Evolutionary conservation across 805 yeast genomes (phyloP).

Genomic region (Danielozyma ontarioensis): DNA sequence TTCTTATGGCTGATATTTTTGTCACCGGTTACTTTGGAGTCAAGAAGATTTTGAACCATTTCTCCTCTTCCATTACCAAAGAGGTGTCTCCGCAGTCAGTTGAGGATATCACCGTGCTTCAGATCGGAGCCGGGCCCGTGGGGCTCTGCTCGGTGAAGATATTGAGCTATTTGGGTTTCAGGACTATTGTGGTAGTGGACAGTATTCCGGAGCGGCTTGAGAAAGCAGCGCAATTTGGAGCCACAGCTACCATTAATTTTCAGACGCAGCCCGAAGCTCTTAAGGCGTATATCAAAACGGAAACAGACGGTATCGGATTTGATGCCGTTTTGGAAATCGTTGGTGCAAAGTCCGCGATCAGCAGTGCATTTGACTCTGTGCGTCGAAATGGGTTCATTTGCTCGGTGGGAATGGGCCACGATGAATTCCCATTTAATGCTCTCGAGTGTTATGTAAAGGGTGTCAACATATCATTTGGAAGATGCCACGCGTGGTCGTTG

Average conservation of each 20-base stretch:
- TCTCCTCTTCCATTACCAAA: conserved; percentile 1
- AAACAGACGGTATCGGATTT: conserved; percentile 47
- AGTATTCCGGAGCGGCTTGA: conserved; percentile 42
- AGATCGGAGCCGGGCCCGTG: conserved; percentile 59
- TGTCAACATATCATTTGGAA: conserved; percentile 53
- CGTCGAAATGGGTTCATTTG: conserved; percentile 55
- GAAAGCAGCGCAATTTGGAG: conserved; percentile 45
- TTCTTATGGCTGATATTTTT: conserved; percentile 60
- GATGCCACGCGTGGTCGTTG: conserved; percentile 58
- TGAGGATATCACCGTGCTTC: conserved; percentile 37
- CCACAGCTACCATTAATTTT: conserved; percentile 42
- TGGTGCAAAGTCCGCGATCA: conserved; percentile 49
- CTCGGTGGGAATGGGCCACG: conserved; percentile 59
- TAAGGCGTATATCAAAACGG: conserved; percentile 22
- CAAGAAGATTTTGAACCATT: conserved; percentile 38
- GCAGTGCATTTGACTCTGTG: conserved; percentile 47
- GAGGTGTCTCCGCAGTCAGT: conserved; percentile 16
- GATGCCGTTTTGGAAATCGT: conserved; percentile 60
- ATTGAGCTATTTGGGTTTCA: conserved; percentile 40
- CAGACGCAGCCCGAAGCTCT: conserved; percentile 27
- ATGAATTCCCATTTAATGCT: conserved; percentile 50
- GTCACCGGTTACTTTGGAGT: conserved; percentile 61
- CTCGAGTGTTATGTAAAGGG: conserved; percentile 55
- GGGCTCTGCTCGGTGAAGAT: conserved; percentile 49
- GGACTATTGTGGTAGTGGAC: conserved; percentile 44